Evolutionary conservation across 2,329 filamentous ascomycete species (phyloP).

Genomic region (Talaromyces sp.): DNA sequence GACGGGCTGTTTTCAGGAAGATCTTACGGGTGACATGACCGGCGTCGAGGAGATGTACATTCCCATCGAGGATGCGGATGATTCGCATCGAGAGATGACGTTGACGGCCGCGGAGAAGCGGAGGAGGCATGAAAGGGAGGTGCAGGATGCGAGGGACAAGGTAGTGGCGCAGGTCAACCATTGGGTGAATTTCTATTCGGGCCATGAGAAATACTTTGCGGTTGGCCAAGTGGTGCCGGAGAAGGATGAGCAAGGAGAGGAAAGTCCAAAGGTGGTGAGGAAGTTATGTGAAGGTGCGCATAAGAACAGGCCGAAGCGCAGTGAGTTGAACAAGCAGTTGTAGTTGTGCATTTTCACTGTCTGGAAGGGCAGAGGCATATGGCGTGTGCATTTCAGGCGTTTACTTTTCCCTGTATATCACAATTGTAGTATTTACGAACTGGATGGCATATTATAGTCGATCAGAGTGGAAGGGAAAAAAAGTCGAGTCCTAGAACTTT

Average conservation of each 20-base stretch:
- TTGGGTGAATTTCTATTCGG: conserved; percentile 80
- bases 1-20: conserved; percentile 86
- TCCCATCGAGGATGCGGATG: conserved; percentile 60
- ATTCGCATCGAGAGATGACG: conserved; percentile 27
- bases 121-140: conserved; percentile 59
- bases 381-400: conserved; percentile 4
- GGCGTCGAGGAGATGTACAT: conserved; percentile 84
- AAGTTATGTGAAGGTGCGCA: conserved; percentile 68
- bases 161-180: conserved; percentile 67
- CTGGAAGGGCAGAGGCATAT: neutral
- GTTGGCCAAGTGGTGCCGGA: conserved; percentile 69
- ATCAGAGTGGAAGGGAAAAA: neutral
- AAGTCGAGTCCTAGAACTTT: conserved; percentile 16
- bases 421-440: neutral
- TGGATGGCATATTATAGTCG: neutral
- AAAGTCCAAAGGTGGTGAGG: conserved; percentile 47
- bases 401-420: neutral
- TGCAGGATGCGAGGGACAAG: conserved; percentile 59
- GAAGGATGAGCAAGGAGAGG: conserved; percentile 34
- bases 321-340: conserved; percentile 17
- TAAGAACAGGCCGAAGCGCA: conserved; percentile 58
- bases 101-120: conserved; percentile 44
- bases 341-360: neutral
- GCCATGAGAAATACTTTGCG: conserved; percentile 73
- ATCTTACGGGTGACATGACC: conserved; percentile 76